Evolutionary conservation across 345 rosid species (phyloP).

Genomic region (Clausena lansium): DNA sequence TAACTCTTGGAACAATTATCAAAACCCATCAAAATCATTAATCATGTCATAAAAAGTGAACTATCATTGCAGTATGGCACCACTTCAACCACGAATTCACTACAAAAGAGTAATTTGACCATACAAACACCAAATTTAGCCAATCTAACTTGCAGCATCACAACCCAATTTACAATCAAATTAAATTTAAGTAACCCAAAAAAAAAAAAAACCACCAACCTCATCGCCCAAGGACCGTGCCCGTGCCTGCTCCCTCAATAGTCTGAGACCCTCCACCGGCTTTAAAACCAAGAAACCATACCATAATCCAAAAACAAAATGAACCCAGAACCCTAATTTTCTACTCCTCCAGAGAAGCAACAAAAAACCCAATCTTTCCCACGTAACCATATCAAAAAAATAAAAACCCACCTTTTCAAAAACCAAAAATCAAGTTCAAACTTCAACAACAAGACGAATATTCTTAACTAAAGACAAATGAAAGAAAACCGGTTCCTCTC

Average conservation of each 20-base stretch:
- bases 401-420: conserved; percentile 10
- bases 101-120: neutral
- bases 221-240: conserved; percentile 94
- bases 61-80: neutral
- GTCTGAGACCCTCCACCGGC: conserved; percentile 67
- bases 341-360: conserved; percentile 19
- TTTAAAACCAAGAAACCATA: conserved; percentile 42
- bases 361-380: conserved; percentile 32
- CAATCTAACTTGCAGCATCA: conserved; percentile 10
- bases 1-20: neutral
- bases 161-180: conserved; percentile 16
- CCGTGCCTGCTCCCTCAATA: conserved; percentile 70
- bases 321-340: conserved; percentile 40
- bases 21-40: conserved; percentile 8
- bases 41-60: conserved; percentile 6
- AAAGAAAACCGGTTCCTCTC: conserved; percentile 24
- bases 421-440: conserved; percentile 11
- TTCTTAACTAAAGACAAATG: conserved; percentile 21
- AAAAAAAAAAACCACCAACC: conserved; percentile 44
- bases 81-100: neutral
- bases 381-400: conserved; percentile 34
- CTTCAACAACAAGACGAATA: conserved; percentile 1
- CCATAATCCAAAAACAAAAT: conserved; percentile 51
- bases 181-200: neutral
- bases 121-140: conserved; percentile 12